A percentile compares a stretch with the other conserved stretches of the same genome.
These are phyloP conservation scores for Cladobotryum mycophilum DNA, from an alignment of 2,329 filamentous ascomycete genomes.

Conservation along the genomic window DNA sequence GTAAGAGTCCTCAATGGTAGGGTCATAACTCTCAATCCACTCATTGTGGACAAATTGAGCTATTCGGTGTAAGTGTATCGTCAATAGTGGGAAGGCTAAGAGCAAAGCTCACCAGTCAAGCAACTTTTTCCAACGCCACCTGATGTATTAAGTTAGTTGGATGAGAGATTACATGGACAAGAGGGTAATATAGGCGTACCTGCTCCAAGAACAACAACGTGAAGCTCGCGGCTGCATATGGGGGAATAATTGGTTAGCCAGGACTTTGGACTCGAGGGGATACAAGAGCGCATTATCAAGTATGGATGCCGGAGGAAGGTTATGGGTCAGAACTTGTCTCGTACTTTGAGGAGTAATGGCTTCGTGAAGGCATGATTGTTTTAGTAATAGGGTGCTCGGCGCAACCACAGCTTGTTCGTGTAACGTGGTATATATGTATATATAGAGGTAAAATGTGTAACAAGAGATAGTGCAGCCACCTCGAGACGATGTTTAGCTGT, in stretches of 20 bases:
- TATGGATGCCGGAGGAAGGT: neutral
- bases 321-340: neutral
- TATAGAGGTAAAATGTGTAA: neutral
- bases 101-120: conserved; percentile 65
- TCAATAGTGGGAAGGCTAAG: neutral
- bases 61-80: conserved; percentile 5
- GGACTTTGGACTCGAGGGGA: neutral
- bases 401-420: conserved; percentile 3
- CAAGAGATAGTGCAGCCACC: neutral
- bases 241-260: neutral
- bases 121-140: conserved; percentile 91
- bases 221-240: conserved; percentile 61
- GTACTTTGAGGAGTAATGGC: conserved; percentile 24
- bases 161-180: no score
- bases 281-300: neutral
- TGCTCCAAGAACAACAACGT: conserved; percentile 76
- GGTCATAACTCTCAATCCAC: conserved; percentile 85
- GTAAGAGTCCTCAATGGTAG: conserved; percentile 73
- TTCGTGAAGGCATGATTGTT: conserved; percentile 23
- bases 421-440: neutral
- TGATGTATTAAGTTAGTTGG: conserved; percentile 35
- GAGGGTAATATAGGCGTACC: conserved; percentile 42
- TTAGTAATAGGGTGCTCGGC: neutral
- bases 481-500: neutral
- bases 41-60: conserved; percentile 81